phyloP scores from a whole-genome alignment of 148 eudicot genomes.

The Diospyros kaki region DNA sequence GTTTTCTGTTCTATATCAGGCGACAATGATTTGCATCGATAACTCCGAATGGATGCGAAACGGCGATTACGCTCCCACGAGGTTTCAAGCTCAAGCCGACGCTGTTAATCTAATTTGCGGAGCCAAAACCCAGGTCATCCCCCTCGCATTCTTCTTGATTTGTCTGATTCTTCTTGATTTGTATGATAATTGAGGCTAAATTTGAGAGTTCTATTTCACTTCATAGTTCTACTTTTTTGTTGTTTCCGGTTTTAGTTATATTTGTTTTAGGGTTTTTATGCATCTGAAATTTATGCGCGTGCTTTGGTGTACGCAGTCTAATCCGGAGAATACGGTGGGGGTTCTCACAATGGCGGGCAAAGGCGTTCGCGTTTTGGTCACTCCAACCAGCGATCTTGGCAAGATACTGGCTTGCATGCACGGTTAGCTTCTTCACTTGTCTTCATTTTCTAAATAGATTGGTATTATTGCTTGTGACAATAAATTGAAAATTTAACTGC shows the following conservation, averaged over 20 bases:
- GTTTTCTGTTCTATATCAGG: conserved; percentile 34
- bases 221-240: neutral
- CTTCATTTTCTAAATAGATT: conserved; percentile 4
- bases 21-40: conserved; percentile 95
- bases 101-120: conserved; percentile 96
- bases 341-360: conserved; percentile 95
- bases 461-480: neutral
- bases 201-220: neutral
- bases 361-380: conserved; percentile 95
- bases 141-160: neutral
- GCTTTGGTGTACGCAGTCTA: conserved; percentile 43
- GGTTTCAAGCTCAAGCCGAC: conserved; percentile 90
- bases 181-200: neutral
- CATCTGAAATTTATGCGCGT: conserved; percentile 6
- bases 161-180: neutral
- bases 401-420: conserved; percentile 97
- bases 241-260: neutral
- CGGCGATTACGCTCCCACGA: conserved; percentile 77
- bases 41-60: conserved; percentile 99
- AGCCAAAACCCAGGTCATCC: conserved; percentile 82
- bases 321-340: conserved; percentile 98
- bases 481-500: neutral
- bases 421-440: conserved; percentile 46
- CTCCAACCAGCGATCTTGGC: conserved; percentile 96
- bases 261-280: conserved; percentile 8